These are phyloP conservation scores for Neurospora tetrasperma DNA, from an alignment of 495 filamentous ascomycete species.

Conservation along the genomic window DNA sequence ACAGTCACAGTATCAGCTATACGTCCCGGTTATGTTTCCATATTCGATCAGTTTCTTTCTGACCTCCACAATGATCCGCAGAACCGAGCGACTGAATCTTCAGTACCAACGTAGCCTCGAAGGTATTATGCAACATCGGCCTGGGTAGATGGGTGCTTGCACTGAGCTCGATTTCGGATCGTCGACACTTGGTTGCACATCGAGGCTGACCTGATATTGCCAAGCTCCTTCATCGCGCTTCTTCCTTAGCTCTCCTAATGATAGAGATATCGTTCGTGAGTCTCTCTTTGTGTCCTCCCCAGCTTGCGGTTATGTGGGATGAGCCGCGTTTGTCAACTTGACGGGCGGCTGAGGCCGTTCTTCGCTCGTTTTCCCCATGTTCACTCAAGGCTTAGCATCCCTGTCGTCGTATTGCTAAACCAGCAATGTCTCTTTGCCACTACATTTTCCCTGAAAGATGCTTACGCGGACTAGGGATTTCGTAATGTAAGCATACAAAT, in stretches of 20 bases:
- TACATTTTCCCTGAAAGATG: neutral
- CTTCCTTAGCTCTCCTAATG: neutral
- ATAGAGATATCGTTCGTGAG: neutral
- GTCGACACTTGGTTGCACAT: neutral
- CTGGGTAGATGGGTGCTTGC: neutral
- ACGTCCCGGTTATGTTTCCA: neutral
- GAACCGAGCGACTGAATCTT: neutral
- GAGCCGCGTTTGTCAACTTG: neutral
- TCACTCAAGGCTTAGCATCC: neutral
- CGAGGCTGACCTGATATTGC: neutral
- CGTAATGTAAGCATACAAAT: neutral
- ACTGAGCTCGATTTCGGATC: neutral
- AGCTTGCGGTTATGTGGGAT: neutral
- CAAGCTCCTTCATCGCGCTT: neutral
- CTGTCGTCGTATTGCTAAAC: neutral
- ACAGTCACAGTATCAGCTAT: neutral
- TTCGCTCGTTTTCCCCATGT: neutral
- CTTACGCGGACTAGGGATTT: neutral
- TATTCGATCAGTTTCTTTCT: neutral
- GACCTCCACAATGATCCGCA: neutral
- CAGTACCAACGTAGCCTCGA: neutral
- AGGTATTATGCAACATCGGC: neutral
- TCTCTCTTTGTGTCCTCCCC: neutral
- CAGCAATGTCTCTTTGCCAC: neutral
- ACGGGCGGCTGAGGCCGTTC: neutral